These are phyloP conservation scores for Phytophthora pseudosyringae DNA, from an alignment of 352 stramenopile species.

Conservation along the genomic window DNA sequence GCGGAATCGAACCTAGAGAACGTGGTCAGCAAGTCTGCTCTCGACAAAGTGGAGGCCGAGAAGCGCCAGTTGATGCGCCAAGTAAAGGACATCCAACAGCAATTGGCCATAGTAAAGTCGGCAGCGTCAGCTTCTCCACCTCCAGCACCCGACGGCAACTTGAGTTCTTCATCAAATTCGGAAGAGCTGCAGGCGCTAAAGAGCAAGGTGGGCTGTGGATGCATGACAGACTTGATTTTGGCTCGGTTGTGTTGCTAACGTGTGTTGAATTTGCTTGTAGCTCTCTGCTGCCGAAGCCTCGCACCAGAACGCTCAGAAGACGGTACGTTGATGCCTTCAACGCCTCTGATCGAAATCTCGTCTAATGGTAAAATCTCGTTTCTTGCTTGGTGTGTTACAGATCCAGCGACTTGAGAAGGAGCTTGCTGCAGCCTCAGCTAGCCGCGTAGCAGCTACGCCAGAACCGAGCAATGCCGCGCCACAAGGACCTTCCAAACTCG, in stretches of 20 bases:
- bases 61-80: slow-evolving; percentile 63
- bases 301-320: slow-evolving; percentile 53
- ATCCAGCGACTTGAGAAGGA: slow-evolving; percentile 70
- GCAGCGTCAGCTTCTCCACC: slow-evolving; percentile 23
- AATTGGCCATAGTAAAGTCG: slow-evolving; percentile 39
- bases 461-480: slow-evolving; percentile 37
- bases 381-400: slow-evolving; percentile 30
- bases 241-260: background rate
- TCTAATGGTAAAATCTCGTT: background rate
- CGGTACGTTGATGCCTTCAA: slow-evolving; percentile 35
- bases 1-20: slow-evolving; percentile 8
- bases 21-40: slow-evolving; percentile 41
- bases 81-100: slow-evolving; percentile 68
- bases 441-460: slow-evolving; percentile 33
- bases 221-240: background rate
- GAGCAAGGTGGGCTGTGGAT: slow-evolving; percentile 53
- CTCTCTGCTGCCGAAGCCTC: slow-evolving; percentile 42
- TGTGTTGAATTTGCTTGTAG: slow-evolving; percentile 28
- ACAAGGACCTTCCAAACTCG: slow-evolving; percentile 37
- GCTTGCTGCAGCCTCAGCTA: slow-evolving; percentile 39
- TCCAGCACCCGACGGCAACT: slow-evolving; percentile 3
- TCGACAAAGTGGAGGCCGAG: slow-evolving; percentile 61
- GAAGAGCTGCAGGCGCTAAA: slow-evolving; percentile 59
- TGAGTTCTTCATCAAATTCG: slow-evolving; percentile 16
- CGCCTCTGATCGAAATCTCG: background rate